Base-by-base conservation (phyloP, 2,329 filamentous ascomycete genomes). In the Apiospora malaysiana region DNA sequence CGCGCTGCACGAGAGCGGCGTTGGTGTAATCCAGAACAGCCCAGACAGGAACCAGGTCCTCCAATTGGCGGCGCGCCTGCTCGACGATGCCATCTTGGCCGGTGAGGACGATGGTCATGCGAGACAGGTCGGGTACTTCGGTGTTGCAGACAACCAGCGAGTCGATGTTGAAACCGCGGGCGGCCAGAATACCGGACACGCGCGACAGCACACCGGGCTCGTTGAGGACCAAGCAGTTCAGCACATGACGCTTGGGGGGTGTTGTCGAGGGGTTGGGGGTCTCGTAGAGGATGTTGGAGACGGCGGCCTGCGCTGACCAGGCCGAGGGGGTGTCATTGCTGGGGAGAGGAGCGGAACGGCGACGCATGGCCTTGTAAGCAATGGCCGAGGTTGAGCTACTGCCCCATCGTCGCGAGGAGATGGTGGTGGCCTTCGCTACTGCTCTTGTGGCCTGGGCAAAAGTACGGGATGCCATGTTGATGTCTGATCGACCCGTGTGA, bases 141-240 rank as follows among this genome's bases (percentile, higher is more conserved):
- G 96, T 99, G 83, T 93, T 96, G 87, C 96, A 99, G 73, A 99
- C 96, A 70, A 99, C 96, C 74, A 99, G 87, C 70, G 93, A 97
- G 88, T 99, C 96, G 79, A 99, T 99, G 86, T 99, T 99, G 90
- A 99, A 99, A 75, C 96, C 96, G 71, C 96, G 91, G 59, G 96
- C 96, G 16, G 96, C 96, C 45, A 99, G 87, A 79, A 99, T 98
- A 70, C 96, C 96, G 0, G 96, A 98, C 12, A 99, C 94, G 72
- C 96, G 94, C 69, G 95, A 98, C 71, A 99, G 87, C 71, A 99
- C 96, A 85, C 96, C 96, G 16, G 96, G 96, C 86, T 99, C 96
- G 85, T 99, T 99, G 84, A 99, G 96, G 72, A 99, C 96, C 73
- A 99, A 89, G 82, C 96, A 99, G 85, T 99, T 99, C 83, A 99